Base-by-base conservation (phyloP, 2,329 filamentous ascomycete species). In the Neofusicoccum parvum region DNA sequence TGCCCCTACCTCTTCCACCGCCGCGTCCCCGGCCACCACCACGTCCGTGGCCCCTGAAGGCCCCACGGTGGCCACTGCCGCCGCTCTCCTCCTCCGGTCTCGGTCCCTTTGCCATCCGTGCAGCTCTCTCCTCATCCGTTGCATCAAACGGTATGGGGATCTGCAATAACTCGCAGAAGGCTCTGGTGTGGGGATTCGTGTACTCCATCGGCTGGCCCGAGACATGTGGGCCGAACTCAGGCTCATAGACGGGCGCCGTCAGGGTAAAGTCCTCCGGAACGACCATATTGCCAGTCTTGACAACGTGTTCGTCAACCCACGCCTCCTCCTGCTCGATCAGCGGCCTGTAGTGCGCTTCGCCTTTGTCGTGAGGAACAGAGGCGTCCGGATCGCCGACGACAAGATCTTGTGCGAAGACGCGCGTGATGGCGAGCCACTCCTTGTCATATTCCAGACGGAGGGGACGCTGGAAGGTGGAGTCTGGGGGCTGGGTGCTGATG, bases 341-440 rank as follows among this genome's bases (percentile, higher is more conserved):
- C 0, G 85, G 81, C 3, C 76, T 77, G 75, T 97, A 97, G 59
- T 85, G 79, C 2, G 82, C 85, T 75, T 96, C 88, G 20, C 91
- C 91, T 32, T 86, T 81, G 72, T 96, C 84, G 1, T 80, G 75
- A 0, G 90, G 83, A 0, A 85, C 78, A 45, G 78, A 76, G 1
- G 85, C 83, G 7, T 79, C 74, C 5, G 82, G 82, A 68, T 90
- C 82, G 1, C 80, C 78, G 1, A 95, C 82, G 36, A 77, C 72
- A 49, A 82, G 72, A 46, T 87, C 83, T 3, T 82, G 71, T 46
- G 91, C 87, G 73, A 98, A 96, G 7, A 88, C 90, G 48, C 94
- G 90, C 12, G 90, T 94, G 69, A 99, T 97, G 48, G 95, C 91
- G 7, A 99, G 88, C 94, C 94, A 99, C 80, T 99, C 95, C 11